phyloP scores from a whole-genome alignment of 2,329 filamentous ascomycete species.

The Stenocarpella maydis region DNA sequence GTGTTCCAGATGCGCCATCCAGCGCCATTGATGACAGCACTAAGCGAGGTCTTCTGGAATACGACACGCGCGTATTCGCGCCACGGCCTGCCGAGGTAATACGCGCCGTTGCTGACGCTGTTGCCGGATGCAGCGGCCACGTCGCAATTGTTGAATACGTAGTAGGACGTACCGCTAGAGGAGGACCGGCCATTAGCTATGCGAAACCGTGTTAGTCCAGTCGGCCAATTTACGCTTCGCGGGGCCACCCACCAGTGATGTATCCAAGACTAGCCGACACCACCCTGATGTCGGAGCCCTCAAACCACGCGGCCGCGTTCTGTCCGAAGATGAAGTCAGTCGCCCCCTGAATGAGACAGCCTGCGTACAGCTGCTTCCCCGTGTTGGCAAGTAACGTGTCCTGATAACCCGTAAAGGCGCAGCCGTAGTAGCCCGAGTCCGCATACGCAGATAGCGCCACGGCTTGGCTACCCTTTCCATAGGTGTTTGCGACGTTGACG shows the following conservation, averaged over 20 bases:
- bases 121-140: constrained; percentile 50
- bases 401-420: constrained; percentile 56
- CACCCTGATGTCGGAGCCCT: constrained; percentile 51
- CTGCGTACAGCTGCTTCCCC: constrained; percentile 57
- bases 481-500: constrained; percentile 59
- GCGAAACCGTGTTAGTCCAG: neutral
- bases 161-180: constrained; percentile 49
- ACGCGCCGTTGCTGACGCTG: constrained; percentile 48
- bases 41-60: constrained; percentile 59
- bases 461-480: constrained; percentile 56
- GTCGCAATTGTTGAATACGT: constrained; percentile 56
- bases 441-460: constrained; percentile 55
- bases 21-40: constrained; percentile 63
- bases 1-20: constrained; percentile 67
- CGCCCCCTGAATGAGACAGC: constrained; percentile 54
- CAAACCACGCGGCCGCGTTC: constrained; percentile 53
- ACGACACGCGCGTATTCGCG: constrained; percentile 55
- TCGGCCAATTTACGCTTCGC: no score
- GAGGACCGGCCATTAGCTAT: constrained; percentile 53
- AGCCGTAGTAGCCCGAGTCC: constrained; percentile 57
- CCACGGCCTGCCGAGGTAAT: constrained; percentile 60
- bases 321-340: constrained; percentile 61
- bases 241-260: constrained; percentile 48
- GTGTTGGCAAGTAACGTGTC: constrained; percentile 57
- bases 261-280: constrained; percentile 48